Percentiles rank a stretch among this genome's conserved stretches.
These are phyloP conservation scores for Agaricus bisporus DNA, from an alignment of 768 basidiomycete genomes.

Conservation along the genomic window DNA sequence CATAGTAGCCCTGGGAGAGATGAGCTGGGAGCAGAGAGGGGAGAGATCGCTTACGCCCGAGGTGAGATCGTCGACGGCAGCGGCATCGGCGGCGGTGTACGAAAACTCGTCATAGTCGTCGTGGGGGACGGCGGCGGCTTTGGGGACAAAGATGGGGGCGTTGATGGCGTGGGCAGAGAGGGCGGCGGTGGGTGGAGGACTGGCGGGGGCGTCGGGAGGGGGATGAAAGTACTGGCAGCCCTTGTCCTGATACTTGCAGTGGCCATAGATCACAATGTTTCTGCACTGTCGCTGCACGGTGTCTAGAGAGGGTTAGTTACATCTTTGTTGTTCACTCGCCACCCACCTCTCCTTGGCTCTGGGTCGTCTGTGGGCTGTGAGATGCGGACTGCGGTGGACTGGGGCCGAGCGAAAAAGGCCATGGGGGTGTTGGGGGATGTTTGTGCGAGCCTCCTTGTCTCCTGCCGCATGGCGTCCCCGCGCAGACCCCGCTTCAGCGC, in stretches of 20 bases:
- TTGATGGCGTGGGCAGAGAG: constrained; percentile 56
- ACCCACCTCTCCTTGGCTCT: constrained; percentile 53
- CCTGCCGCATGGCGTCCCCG: constrained; percentile 24
- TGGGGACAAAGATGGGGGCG: constrained; percentile 83
- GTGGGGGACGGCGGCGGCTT: constrained; percentile 25
- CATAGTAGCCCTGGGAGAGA: constrained; percentile 24
- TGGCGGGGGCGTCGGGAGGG: constrained; percentile 19
- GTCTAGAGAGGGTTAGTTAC: constrained; percentile 38
- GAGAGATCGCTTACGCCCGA: neutral
- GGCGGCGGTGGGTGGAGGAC: constrained; percentile 20
- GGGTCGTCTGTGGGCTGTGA: constrained; percentile 49
- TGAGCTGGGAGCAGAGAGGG: neutral
- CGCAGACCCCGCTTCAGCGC: constrained; percentile 52
- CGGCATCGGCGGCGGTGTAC: neutral
- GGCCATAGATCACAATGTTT: constrained; percentile 87
- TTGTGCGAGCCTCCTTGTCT: constrained; percentile 13
- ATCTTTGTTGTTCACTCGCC: no score
- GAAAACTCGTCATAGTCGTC: constrained; percentile 16
- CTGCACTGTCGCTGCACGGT: constrained; percentile 76
- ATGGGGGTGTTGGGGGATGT: constrained; percentile 25
- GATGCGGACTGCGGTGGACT: constrained; percentile 65
- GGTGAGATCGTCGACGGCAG: constrained; percentile 5
- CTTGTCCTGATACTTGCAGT: constrained; percentile 82
- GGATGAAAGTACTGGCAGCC: constrained; percentile 85
- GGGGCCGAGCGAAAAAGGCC: constrained; percentile 67